A percentile compares a stretch with the other conserved stretches of the same genome.
Evolutionary conservation across 2,329 filamentous ascomycete genomes (phyloP).

Genomic region (Fusarium pilosicola): DNA sequence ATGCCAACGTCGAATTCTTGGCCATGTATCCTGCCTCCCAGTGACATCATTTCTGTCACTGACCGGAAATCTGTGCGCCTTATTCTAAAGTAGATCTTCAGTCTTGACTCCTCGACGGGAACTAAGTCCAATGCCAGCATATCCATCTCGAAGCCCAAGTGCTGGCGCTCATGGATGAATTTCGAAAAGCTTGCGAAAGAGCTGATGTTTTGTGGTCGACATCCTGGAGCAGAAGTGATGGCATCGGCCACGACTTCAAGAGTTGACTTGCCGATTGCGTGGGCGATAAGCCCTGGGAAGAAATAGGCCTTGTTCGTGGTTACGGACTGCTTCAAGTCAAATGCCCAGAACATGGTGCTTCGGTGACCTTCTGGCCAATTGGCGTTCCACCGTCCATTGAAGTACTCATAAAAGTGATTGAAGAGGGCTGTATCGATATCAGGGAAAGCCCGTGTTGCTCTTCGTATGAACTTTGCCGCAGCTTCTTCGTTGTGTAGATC

Average conservation of each 20-base stretch:
- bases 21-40: slow-evolving; percentile 30
- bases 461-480: neutral
- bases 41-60: slow-evolving; percentile 40
- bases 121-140: slow-evolving; percentile 51
- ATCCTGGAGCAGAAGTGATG: slow-evolving; percentile 27
- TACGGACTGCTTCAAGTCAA: neutral
- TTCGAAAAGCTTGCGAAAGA: neutral
- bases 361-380: neutral
- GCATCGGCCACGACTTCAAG: slow-evolving; percentile 20
- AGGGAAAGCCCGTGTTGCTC: neutral
- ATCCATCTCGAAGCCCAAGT: slow-evolving; percentile 13
- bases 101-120: slow-evolving; percentile 40
- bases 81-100: slow-evolving; percentile 52
- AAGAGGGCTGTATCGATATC: neutral
- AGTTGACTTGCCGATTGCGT: neutral
- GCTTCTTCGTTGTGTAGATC: slow-evolving; percentile 41
- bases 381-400: neutral
- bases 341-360: neutral
- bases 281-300: neutral
- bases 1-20: slow-evolving; percentile 22
- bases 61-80: slow-evolving; percentile 45
- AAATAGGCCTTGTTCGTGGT: neutral
- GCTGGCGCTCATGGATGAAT: neutral
- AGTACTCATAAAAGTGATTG: neutral
- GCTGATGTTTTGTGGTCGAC: neutral